These are phyloP conservation scores for Cephaloascus fragrans DNA, from an alignment of 805 yeast species.

Conservation along the genomic window DNA sequence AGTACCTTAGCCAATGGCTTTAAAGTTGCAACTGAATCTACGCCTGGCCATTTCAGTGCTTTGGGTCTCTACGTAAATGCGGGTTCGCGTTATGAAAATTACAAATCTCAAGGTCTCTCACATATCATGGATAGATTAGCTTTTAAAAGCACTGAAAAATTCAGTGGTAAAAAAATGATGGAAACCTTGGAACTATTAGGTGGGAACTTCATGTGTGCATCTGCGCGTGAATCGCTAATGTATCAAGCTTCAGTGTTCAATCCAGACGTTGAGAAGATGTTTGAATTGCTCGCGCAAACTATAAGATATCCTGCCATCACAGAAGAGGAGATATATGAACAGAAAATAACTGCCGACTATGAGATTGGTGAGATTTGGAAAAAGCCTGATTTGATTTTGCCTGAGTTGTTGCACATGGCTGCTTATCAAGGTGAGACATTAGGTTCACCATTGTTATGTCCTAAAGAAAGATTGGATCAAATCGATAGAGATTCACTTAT, in stretches of 20 bases:
- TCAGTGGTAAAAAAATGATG: slow-evolving; percentile 60
- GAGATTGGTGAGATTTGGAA: slow-evolving; percentile 77
- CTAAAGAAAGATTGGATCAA: slow-evolving; percentile 50
- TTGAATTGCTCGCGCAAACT: slow-evolving; percentile 66
- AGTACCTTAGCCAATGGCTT: slow-evolving; percentile 60
- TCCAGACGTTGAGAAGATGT: slow-evolving; percentile 72
- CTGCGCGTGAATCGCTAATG: slow-evolving; percentile 84
- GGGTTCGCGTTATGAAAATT: slow-evolving; percentile 77
- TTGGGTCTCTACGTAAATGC: slow-evolving; percentile 84
- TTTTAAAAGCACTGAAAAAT: slow-evolving; percentile 57
- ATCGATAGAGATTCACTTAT: slow-evolving; percentile 44
- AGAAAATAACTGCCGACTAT: slow-evolving; percentile 62
- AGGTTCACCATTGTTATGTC: slow-evolving; percentile 82
- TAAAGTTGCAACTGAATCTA: slow-evolving; percentile 71
- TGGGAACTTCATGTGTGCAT: slow-evolving; percentile 89
- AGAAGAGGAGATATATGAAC: slow-evolving; percentile 64
- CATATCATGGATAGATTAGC: slow-evolving; percentile 84
- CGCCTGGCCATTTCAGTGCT: slow-evolving; percentile 88
- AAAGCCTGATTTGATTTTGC: slow-evolving; percentile 77
- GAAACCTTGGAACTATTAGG: slow-evolving; percentile 72
- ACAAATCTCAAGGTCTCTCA: slow-evolving; percentile 55
- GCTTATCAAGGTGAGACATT: slow-evolving; percentile 68
- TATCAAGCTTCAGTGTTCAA: slow-evolving; percentile 95
- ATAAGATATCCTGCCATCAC: slow-evolving; percentile 61
- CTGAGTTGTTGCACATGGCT: slow-evolving; percentile 81